Base-by-base conservation (phyloP, 225 moss, liverwort and hornwort genomes). In the Physcomitrellopsis africana region DNA sequence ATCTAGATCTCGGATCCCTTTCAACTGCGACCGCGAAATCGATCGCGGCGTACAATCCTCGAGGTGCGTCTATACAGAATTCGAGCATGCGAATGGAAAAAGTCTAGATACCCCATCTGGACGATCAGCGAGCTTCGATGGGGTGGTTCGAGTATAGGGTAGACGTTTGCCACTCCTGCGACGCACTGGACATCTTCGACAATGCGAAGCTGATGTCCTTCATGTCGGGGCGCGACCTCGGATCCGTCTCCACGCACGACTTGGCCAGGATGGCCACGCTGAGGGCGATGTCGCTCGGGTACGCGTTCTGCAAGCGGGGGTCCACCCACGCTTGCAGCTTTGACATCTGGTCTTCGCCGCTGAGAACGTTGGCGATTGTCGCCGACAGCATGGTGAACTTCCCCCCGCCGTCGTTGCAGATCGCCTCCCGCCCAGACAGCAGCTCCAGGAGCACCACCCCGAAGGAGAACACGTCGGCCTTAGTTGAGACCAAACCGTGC, bases 401-500 rank as follows among this genome's bases (percentile, higher is more conserved):
- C 41, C 43, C 77, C 22, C 44, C 77, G 1, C 58, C 15, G 11
- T 17, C 43, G 52, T 64, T 42, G 22, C 1, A 3, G 13, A 70
- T 44, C 18, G 75, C 83, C 67, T 83, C 75, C 9, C 51, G 53
- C 43, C 79, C 72, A 44, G 83, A 83, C 48, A 85, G 70, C 65
- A 85, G 26, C 67, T 96, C 93, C 23, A 96, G 84, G 58, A 96
- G 74, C 55, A 89, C 89, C 26, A 96, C 87, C 22, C 90, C 93
- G n/a, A 92, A 96, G 2, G 92, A 81, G 41, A 90, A 93, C 4
- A 93, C 96, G 70, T 96, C 96, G 10, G 82, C 83, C 73, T 87
- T 85, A n/a, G 86, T 79, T 11, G 87, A 83, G 37, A 92, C 87
- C 58, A 85, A 63, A 24, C 92, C 92, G n/a, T 93, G 89, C 46